Evolutionary conservation across 2,329 filamentous ascomycete genomes (phyloP).

Genomic region (Phyllosticta paracitricarpa): DNA sequence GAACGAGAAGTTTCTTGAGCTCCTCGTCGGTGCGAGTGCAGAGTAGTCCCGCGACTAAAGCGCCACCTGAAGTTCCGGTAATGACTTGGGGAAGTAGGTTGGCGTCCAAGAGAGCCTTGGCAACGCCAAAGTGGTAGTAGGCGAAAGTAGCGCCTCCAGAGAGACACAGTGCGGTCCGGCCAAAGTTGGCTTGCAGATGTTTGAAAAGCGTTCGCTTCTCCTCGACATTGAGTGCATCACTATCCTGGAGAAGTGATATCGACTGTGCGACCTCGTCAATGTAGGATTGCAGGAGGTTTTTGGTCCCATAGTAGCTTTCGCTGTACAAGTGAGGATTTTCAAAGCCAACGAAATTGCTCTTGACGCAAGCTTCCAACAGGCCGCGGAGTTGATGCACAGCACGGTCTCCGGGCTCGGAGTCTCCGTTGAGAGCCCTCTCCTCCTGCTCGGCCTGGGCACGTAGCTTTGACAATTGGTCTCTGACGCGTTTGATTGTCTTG

Average conservation of each 20-base stretch:
- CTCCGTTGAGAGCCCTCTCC: constrained; percentile 33
- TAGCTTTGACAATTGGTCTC: constrained; percentile 61
- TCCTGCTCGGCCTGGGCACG: constrained; percentile 46
- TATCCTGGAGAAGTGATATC: constrained; percentile 58
- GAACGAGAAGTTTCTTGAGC: constrained; percentile 72
- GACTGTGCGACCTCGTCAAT: constrained; percentile 70
- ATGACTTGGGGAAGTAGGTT: constrained; percentile 84
- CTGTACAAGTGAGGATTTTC: constrained; percentile 94
- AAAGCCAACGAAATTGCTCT: constrained; percentile 93
- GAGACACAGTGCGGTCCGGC: constrained; percentile 82
- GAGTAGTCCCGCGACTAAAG: constrained; percentile 75
- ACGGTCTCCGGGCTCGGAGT: constrained; percentile 23
- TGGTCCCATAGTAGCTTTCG: constrained; percentile 97
- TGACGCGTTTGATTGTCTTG: constrained; percentile 68
- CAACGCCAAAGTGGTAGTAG: constrained; percentile 92
- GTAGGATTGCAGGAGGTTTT: constrained; percentile 82
- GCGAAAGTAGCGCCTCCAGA: constrained; percentile 92
- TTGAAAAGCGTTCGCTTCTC: constrained; percentile 78
- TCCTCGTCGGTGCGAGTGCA: constrained; percentile 89
- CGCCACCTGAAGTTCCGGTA: constrained; percentile 90
- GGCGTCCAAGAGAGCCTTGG: constrained; percentile 80
- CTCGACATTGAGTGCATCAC: constrained; percentile 55
- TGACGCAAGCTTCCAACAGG: constrained; percentile 81
- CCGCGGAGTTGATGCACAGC: constrained; percentile 66
- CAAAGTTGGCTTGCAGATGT: constrained; percentile 80